Evolutionary conservation across 305 asterid genomes (phyloP), one percentile per base, ranked within the genome.

Genomic region (Coffea humblotiana): DNA sequence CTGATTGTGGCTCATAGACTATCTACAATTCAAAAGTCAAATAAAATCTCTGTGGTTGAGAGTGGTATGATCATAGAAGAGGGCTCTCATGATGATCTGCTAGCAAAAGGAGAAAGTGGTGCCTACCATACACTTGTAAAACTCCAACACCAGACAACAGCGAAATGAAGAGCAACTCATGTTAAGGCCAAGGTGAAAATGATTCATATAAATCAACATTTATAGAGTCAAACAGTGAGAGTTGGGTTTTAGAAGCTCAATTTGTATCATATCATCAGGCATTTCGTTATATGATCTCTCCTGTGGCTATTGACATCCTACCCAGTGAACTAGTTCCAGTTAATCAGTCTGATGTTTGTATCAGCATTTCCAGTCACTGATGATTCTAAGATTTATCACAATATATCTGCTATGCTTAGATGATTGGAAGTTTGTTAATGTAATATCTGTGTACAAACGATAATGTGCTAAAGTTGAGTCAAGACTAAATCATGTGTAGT

Each of bases 51-150:
- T 5, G 91, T 91, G 45, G 65, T 91, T 16, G 87, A 87, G 66
- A 71, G 81, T 10, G 95, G 95, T 18, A 85, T 80, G 85, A 74
- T 89, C n/a, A 84, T 87, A 15, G 92, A 88, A 84, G 75, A 86
- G 74, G 90, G 91, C 27, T 80, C 89, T 40, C 90, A 85, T 66
- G 72, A 85, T 51, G 88, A 85, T 77, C 82, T 90, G 27, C 85
- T 89, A 37, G 88, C 88, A 10, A 74, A 79, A 51, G 89, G 90
- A 76, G 89, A 89, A 69, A 75, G 67, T n/a, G 86, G 93, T 63
- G 78, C 83, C 23, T 88, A 87, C 81, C 82, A 79, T 78, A 80
- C 86, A 65, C 77, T 85, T 32, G 85, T 89, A 74, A 86, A 84
- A 83, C 78, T 90, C 74, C 90, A 88, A 49, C 86, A 86, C 54